A percentile compares a stretch with the other conserved stretches of the same genome.
Conservation (phyloP, 768 basidiomycete species). For the Filobasidium floriforme region DNA sequence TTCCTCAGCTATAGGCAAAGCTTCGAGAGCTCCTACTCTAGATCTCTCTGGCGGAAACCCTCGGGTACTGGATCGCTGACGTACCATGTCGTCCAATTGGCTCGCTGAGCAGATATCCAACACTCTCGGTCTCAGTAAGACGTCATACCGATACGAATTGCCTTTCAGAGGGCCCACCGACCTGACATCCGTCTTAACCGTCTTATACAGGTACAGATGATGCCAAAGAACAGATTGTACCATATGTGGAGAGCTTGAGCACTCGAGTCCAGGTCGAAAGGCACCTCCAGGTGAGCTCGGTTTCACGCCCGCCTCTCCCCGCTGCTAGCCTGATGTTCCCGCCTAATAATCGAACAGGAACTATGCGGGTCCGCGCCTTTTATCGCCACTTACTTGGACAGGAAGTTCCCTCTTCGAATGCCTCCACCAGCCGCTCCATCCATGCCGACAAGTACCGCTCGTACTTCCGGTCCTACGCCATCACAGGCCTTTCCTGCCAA, state of each 20-base stretch:
- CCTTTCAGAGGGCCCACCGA: background rate
- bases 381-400: constrained; percentile 29
- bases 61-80: background rate
- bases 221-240: constrained; percentile 34
- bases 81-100: constrained; percentile 14
- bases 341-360: constrained; percentile 25
- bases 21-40: background rate
- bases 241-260: constrained; percentile 35
- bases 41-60: background rate
- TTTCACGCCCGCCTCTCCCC: background rate
- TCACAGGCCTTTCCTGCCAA: constrained; percentile 5
- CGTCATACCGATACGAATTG: background rate
- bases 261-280: constrained; percentile 27
- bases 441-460: background rate
- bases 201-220: constrained; percentile 32
- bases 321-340: background rate
- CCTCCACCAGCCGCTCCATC: constrained; percentile 10
- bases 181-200: background rate
- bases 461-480: constrained; percentile 13
- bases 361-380: constrained; percentile 40
- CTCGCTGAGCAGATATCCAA: constrained; percentile 10
- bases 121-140: constrained; percentile 13
- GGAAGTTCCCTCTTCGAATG: constrained; percentile 32
- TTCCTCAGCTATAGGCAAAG: too few relatives aligned
- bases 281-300: constrained; percentile 34